phyloP scores from a whole-genome alignment of 768 basidiomycete genomes.

The Exidia glandulosa region DNA sequence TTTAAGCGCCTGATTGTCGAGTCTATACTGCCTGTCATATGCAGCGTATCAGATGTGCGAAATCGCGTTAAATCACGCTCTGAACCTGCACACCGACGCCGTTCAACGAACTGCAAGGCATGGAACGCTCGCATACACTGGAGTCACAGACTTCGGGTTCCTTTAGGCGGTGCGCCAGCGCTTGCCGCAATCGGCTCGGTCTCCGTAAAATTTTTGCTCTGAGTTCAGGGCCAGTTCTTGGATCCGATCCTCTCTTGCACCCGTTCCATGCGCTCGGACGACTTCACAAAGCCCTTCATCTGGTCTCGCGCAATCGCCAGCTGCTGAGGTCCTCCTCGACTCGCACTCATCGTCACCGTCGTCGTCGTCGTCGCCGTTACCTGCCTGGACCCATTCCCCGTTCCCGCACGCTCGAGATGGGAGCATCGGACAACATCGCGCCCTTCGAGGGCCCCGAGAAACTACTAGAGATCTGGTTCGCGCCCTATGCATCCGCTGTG shows the following conservation, averaged over 20 bases:
- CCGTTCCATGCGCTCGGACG: neutral
- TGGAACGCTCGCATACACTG: too few relatives aligned
- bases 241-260: neutral
- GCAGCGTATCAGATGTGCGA: too few relatives aligned
- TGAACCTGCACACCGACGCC: too few relatives aligned
- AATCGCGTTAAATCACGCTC: too few relatives aligned
- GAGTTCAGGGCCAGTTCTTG: neutral
- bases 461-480: conserved; percentile 95
- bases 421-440: conserved; percentile 1
- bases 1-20: too few relatives aligned
- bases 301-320: neutral
- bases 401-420: neutral
- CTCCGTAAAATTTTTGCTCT: neutral
- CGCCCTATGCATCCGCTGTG: conserved; percentile 56
- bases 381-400: neutral
- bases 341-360: neutral
- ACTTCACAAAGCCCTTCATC: neutral
- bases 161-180: too few relatives aligned
- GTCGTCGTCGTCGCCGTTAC: neutral
- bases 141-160: too few relatives aligned
- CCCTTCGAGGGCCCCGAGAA: conserved; percentile 94
- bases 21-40: too few relatives aligned
- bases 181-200: neutral
- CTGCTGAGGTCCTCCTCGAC: neutral
- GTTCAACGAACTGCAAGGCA: too few relatives aligned